Percentiles rank a stretch among this genome's conserved stretches.
phyloP scores from a whole-genome alignment of 768 basidiomycete species.

The Cantharellus anzutake region DNA sequence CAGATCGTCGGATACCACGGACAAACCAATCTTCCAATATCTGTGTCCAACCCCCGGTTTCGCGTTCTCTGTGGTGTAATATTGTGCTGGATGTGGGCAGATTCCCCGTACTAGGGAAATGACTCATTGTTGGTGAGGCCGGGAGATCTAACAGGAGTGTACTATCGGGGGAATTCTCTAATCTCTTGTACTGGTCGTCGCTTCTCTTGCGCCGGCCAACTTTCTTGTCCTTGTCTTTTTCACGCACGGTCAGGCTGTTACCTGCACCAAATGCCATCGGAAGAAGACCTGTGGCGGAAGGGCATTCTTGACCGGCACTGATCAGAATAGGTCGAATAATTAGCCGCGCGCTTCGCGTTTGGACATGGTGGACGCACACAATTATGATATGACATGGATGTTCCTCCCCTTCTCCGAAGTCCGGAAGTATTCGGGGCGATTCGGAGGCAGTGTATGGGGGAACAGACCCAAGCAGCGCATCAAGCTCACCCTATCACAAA shows the following conservation, averaged over 20 bases:
- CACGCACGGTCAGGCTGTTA: background rate
- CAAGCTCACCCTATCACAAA: conserved; percentile 5
- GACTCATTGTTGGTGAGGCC: background rate
- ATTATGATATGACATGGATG: conserved; percentile 9
- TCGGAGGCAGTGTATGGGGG: conserved; percentile 4
- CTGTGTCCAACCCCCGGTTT: conserved; percentile 8
- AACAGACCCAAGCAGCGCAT: conserved; percentile 5
- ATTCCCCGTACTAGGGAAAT: conserved; percentile 1
- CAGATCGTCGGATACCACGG: conserved; percentile 31
- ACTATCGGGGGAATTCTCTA: background rate
- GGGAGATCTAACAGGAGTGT: background rate
- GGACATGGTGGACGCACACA: background rate
- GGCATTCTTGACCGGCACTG: conserved; percentile 9
- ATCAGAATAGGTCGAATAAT: background rate
- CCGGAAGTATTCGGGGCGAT: conserved; percentile 2
- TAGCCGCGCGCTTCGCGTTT: background rate
- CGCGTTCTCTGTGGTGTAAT: background rate
- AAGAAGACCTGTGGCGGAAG: conserved; percentile 6
- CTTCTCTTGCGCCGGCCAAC: background rate
- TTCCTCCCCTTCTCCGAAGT: conserved; percentile 5
- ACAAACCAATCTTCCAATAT: conserved; percentile 16
- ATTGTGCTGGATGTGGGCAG: background rate
- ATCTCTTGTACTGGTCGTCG: background rate
- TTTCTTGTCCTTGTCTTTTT: conserved; percentile 6
- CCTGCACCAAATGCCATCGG: conserved; percentile 6